These are phyloP conservation scores for Trichoderma endophyticum DNA, from an alignment of 2,329 filamentous ascomycete genomes.

Conservation along the genomic window DNA sequence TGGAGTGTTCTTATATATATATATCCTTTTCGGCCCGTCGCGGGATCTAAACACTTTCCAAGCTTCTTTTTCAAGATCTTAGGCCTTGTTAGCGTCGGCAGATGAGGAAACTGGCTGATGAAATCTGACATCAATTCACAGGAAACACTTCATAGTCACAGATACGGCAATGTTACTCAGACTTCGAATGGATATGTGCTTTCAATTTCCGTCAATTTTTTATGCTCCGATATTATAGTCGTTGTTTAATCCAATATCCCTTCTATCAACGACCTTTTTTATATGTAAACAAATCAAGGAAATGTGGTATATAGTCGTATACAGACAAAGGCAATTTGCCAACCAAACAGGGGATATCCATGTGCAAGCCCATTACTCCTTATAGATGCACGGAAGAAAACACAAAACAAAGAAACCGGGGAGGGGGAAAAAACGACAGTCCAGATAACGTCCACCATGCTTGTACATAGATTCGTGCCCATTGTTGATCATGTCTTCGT, in stretches of 20 bases:
- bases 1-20: background rate
- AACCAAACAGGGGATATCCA: constrained; percentile 7
- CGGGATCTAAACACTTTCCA: background rate
- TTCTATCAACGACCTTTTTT: background rate
- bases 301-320: constrained; percentile 6
- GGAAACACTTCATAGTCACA: background rate
- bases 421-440: background rate
- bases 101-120: background rate
- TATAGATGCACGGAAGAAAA: background rate
- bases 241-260: background rate
- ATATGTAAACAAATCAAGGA: background rate
- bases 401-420: background rate
- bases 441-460: constrained; percentile 11
- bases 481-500: constrained; percentile 14
- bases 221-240: background rate
- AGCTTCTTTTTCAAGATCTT: background rate
- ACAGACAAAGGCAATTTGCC: background rate
- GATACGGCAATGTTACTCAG: background rate
- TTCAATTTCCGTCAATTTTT: background rate
- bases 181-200: background rate
- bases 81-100: background rate
- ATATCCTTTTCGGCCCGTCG: constrained; percentile 2
- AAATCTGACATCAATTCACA: background rate
- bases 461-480: constrained; percentile 15
- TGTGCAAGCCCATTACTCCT: background rate